Percentiles rank a stretch among this genome's conserved stretches.
Evolutionary conservation across 2,329 filamentous ascomycete species (phyloP).

Genomic region (Camillea tinctor): DNA sequence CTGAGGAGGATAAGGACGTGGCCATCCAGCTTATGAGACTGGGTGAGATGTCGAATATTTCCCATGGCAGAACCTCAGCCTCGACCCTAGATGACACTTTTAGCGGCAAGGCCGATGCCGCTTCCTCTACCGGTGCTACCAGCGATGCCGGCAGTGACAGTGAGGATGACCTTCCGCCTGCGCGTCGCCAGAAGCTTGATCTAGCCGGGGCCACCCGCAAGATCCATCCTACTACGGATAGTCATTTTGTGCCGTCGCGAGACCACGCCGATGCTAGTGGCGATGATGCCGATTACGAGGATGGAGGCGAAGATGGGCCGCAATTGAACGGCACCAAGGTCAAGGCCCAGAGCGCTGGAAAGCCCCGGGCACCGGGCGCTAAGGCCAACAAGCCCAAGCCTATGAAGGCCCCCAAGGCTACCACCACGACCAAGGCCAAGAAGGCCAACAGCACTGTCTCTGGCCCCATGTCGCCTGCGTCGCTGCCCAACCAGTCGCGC

Average conservation of each 20-base stretch:
- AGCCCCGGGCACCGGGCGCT: constrained; percentile 31
- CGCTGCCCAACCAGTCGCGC: constrained; percentile 65
- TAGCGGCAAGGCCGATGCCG: constrained; percentile 81
- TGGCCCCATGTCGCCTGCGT: constrained; percentile 61
- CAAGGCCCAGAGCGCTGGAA: constrained; percentile 40
- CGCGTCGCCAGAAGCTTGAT: constrained; percentile 58
- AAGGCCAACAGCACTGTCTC: constrained; percentile 41
- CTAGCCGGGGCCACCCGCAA: constrained; percentile 41
- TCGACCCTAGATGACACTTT: constrained; percentile 93
- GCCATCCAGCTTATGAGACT: constrained; percentile 95
- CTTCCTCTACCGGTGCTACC: constrained; percentile 82
- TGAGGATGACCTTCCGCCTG: constrained; percentile 59
- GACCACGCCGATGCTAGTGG: constrained; percentile 49
- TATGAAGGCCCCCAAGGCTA: constrained; percentile 38
- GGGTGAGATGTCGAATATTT: constrained; percentile 90
- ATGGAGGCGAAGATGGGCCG: constrained; percentile 40
- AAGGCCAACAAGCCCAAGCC: constrained; percentile 48
- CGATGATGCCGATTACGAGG: constrained; percentile 56
- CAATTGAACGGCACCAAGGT: constrained; percentile 43
- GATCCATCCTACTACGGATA: constrained; percentile 52
- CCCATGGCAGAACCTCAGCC: constrained; percentile 87
- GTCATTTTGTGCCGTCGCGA: constrained; percentile 47
- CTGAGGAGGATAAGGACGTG: constrained; percentile 90
- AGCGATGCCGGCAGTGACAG: constrained; percentile 73
- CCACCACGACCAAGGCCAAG: constrained; percentile 52